Evolutionary conservation across 73 alveolate genomes (phyloP), one percentile per base, ranked within the genome.

Genomic region (Stentor roeselii): DNA sequence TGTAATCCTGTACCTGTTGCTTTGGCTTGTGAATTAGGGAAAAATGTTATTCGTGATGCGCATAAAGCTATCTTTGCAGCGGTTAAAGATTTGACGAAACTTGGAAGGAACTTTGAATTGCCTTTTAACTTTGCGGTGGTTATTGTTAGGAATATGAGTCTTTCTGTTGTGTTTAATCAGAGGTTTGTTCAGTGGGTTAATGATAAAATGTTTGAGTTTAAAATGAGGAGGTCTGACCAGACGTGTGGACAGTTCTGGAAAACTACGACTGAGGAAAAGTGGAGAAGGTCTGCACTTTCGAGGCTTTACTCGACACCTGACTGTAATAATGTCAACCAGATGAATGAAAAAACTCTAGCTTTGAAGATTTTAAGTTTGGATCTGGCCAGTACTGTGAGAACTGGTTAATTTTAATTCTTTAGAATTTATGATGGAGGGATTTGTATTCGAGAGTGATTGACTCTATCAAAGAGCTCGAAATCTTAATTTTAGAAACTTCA

Each of bases 1-100:
- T 92, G 96, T 83, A 94, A 94, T 83, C 97, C 98, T 11, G 94
- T 89, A 60, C 98, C 98, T 27, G 87, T 94, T 75, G 96, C 98
- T 14, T 94, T 95, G 36, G 97, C 95, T 41, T 92, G 97, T 78
- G 59, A 86, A 50, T 84, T 94, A 42, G 90, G 91, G 4, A 91
- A 87, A 39, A 91, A 90, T 35, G 96, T 94, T 42, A 96, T 92
- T 0, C 83, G 84, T 75, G 95, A 92, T 76, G 97, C 95, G 3
- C 87, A 90, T 32, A 85, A 92, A 67, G 92, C 98, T 2, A 89
- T 94, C 60, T 92, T 93, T 85, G 75, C 78, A 67, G 98, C 98
- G 2, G 76, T 92, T 36, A 76, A 77, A 61, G 95, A 90, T 80
- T 78, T 94, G 75, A 86, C 90, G 14, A 85, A 92, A 61, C 85